Evolutionary conservation across 148 eudicot genomes (phyloP).

Genomic region (Rhododendron molle): DNA sequence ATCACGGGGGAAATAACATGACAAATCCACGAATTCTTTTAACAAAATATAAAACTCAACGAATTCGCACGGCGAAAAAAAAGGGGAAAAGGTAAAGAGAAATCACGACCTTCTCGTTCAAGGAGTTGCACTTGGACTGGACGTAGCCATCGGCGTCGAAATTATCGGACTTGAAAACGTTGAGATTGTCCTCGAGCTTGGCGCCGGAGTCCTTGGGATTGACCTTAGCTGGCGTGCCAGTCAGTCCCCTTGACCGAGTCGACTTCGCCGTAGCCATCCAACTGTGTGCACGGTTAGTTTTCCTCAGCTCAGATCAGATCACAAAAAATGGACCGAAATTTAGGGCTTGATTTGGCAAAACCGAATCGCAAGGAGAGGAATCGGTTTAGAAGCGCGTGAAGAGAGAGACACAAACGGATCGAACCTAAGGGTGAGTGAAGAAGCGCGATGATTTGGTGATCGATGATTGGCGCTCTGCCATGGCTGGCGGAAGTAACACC

Average conservation of each 20-base stretch:
- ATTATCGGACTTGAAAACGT: slow-evolving; percentile 70
- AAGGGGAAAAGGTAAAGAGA: background rate
- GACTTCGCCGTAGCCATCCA: slow-evolving; percentile 66
- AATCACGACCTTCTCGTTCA: slow-evolving; percentile 67
- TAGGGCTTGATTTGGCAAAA: slow-evolving; percentile 14
- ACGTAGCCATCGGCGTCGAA: slow-evolving; percentile 78
- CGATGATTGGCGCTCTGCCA: background rate
- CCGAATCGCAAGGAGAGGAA: background rate
- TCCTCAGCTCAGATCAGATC: background rate
- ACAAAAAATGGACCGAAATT: background rate
- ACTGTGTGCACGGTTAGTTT: background rate
- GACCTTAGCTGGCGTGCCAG: slow-evolving; percentile 50
- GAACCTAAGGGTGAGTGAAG: background rate
- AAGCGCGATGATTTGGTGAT: background rate
- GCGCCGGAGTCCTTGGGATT: slow-evolving; percentile 43
- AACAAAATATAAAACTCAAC: background rate
- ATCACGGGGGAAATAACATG: background rate
- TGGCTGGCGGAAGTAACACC: background rate
- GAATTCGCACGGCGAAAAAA: background rate
- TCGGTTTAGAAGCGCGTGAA: background rate
- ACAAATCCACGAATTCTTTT: background rate
- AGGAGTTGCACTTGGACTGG: slow-evolving; percentile 72
- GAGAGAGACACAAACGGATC: background rate
- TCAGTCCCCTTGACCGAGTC: slow-evolving; percentile 54
- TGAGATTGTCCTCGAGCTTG: slow-evolving; percentile 81